Evolutionary conservation across 768 basidiomycete genomes (phyloP).

Genomic region (Multifurca ochricompacta): DNA sequence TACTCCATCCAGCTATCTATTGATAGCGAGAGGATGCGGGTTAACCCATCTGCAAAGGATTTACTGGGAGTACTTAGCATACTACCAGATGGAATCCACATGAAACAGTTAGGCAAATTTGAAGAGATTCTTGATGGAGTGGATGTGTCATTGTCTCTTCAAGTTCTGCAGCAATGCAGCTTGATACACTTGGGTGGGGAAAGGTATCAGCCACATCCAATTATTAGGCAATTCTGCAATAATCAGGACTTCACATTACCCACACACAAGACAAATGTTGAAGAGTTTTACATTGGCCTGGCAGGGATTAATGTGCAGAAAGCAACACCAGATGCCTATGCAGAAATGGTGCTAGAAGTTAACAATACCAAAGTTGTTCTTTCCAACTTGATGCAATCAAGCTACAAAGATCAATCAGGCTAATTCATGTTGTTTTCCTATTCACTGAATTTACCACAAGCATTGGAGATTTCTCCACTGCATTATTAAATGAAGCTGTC

Average conservation of each 20-base stretch:
- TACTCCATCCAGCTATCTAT: too few relatives aligned
- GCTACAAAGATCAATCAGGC: too few relatives aligned
- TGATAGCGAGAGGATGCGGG: neutral
- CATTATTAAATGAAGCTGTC: too few relatives aligned
- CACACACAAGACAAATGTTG: neutral
- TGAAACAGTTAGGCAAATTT: neutral
- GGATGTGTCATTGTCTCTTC: neutral
- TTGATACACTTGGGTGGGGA: neutral
- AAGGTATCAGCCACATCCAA: neutral
- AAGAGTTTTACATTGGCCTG: neutral
- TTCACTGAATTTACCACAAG: too few relatives aligned
- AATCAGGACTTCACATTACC: neutral
- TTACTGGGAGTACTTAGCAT: slow-evolving; percentile 1
- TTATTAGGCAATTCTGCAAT: neutral
- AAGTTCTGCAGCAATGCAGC: neutral
- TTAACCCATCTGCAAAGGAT: neutral
- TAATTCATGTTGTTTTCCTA: too few relatives aligned
- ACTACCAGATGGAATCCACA: slow-evolving; percentile 2
- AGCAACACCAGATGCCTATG: neutral
- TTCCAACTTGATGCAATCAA: too few relatives aligned
- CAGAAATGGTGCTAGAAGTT: too few relatives aligned
- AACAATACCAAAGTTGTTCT: too few relatives aligned
- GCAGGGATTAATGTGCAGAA: neutral
- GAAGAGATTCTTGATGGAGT: neutral
- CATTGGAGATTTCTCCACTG: too few relatives aligned